These are phyloP conservation scores for Ceratobasidium sp. DNA, from an alignment of 1,284 basidiomycete species.

Conservation along the genomic window DNA sequence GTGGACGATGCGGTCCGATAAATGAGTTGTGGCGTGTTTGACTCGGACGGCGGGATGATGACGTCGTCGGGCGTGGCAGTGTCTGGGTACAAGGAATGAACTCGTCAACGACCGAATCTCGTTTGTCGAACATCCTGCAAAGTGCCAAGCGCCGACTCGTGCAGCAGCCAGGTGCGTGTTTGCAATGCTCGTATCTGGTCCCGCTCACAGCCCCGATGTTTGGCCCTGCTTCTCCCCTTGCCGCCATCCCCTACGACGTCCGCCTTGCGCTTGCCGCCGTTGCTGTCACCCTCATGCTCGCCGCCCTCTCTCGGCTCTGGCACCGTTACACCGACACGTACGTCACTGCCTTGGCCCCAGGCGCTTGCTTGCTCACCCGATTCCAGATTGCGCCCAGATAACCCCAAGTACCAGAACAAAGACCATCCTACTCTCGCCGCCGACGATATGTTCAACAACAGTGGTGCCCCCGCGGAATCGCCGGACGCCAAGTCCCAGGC, in stretches of 20 bases:
- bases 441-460: slow-evolving; percentile 18
- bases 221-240: slow-evolving; percentile 2
- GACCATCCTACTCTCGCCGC: slow-evolving; percentile 28
- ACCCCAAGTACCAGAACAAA: slow-evolving; percentile 43
- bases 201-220: slow-evolving; percentile 41
- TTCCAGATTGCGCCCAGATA: slow-evolving; percentile 29
- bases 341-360: slow-evolving; percentile 20
- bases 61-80: slow-evolving; percentile 30
- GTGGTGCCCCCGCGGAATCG: slow-evolving; percentile 32
- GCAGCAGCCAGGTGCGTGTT: slow-evolving; percentile 38
- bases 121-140: neutral
- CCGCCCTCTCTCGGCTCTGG: slow-evolving; percentile 27
- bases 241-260: slow-evolving; percentile 17
- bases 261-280: slow-evolving; percentile 8
- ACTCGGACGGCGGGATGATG: slow-evolving; percentile 11
- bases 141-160: slow-evolving; percentile 19
- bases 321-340: slow-evolving; percentile 22
- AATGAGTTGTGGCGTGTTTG: slow-evolving; percentile 19
- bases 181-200: slow-evolving; percentile 15
- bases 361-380: slow-evolving; percentile 24
- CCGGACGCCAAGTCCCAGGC: slow-evolving; percentile 81
- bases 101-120: slow-evolving; percentile 22
- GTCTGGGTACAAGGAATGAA: slow-evolving; percentile 24
- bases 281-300: slow-evolving; percentile 24
- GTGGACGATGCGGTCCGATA: neutral